A percentile compares a stretch with the other conserved stretches of the same genome.
Conservation (phyloP, 306 rosid species). For the Castanopsis chinensis region DNA sequence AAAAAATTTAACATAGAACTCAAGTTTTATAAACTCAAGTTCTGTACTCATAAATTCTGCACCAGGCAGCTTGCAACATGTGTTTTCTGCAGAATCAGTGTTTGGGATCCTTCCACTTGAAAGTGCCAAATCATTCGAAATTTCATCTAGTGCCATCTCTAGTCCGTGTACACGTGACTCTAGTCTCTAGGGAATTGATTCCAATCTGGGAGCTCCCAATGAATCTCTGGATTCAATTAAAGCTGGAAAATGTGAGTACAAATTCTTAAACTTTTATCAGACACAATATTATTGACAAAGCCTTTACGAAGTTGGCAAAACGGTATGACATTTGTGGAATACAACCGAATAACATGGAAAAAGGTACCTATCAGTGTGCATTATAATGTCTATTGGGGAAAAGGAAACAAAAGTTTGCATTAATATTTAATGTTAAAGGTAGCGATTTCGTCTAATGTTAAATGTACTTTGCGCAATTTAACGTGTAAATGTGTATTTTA, state of each 20-base stretch:
- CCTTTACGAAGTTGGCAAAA: not conserved
- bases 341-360: no score
- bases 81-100: no score
- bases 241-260: not conserved
- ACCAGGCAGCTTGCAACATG: no score
- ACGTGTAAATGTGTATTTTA: conserved; percentile 8
- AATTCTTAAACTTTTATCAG: not conserved
- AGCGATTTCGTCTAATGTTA: conserved; percentile 16
- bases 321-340: no score
- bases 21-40: no score
- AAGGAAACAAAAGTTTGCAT: no score
- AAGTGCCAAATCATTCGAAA: conserved; percentile 73
- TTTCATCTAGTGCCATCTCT: conserved; percentile 84
- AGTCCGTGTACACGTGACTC: conserved; percentile 88
- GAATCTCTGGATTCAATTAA: conserved; percentile 58
- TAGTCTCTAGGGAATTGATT: conserved; percentile 47
- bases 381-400: no score
- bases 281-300: not conserved
- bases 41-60: no score
- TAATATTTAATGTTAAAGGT: no score
- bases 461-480: conserved; percentile 5
- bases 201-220: conserved; percentile 93
- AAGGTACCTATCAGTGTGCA: no score
- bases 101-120: conserved; percentile 42
- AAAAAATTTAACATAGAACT: no score